phyloP scores from a whole-genome alignment of 179 eudicot genomes.

The Camellia oleifera region DNA sequence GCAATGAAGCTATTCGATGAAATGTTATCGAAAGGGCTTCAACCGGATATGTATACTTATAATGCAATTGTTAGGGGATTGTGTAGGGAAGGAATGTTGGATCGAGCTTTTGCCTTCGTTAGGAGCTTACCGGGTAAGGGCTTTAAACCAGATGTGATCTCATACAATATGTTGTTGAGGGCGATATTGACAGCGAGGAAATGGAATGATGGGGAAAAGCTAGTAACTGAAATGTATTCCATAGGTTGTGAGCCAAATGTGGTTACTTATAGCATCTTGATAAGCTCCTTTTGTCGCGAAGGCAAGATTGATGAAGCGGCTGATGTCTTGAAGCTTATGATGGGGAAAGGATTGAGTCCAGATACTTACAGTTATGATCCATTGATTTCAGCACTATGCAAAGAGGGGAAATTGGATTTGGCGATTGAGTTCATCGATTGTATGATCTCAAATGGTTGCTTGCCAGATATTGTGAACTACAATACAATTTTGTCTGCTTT shows the following conservation, averaged over 20 bases:
- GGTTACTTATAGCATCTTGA: slow-evolving; percentile 56
- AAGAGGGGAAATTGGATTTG: slow-evolving; percentile 51
- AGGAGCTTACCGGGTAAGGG: slow-evolving; percentile 44
- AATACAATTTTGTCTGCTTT: slow-evolving; percentile 56
- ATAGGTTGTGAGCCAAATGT: slow-evolving; percentile 52
- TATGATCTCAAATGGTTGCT: slow-evolving; percentile 59
- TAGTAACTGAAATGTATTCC: slow-evolving; percentile 54
- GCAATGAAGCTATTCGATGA: slow-evolving; percentile 56
- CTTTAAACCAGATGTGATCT: slow-evolving; percentile 51
- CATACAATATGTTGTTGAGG: slow-evolving; percentile 55
- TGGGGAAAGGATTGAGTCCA: slow-evolving; percentile 51
- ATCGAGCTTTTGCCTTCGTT: slow-evolving; percentile 46
- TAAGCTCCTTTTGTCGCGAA: slow-evolving; percentile 50
- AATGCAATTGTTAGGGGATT: slow-evolving; percentile 63
- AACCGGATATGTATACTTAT: slow-evolving; percentile 58
- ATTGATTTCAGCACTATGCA: slow-evolving; percentile 56
- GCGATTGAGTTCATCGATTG: slow-evolving; percentile 51
- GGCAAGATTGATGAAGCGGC: slow-evolving; percentile 48
- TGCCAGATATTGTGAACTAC: slow-evolving; percentile 65
- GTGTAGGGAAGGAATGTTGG: slow-evolving; percentile 56
- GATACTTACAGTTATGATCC: slow-evolving; percentile 64
- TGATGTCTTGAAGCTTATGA: slow-evolving; percentile 47
- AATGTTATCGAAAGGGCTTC: slow-evolving; percentile 54
- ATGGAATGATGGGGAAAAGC: slow-evolving; percentile 55
- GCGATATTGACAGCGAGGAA: slow-evolving; percentile 47